Percentiles rank a stretch among this genome's conserved stretches.
Evolutionary conservation across 345 rosid genomes (phyloP).

Genomic region (Linum lewisii): DNA sequence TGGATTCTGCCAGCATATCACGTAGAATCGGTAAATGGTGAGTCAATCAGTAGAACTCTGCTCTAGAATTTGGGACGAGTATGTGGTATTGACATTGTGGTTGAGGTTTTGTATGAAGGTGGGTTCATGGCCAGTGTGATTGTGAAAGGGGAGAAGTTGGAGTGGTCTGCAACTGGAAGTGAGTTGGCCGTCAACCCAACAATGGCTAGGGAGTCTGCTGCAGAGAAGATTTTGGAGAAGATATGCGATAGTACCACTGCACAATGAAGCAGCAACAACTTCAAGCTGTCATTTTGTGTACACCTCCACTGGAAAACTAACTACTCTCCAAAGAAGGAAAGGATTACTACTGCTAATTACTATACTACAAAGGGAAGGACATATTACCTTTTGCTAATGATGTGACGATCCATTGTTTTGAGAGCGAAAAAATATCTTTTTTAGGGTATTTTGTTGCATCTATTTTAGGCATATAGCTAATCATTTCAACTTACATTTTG

Average conservation of each 20-base stretch:
- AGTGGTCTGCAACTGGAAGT: conserved; percentile 22
- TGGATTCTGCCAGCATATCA: conserved; percentile 60
- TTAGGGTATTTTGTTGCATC: too few species aligned
- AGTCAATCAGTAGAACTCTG: conserved; percentile 2
- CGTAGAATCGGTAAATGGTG: conserved; percentile 44
- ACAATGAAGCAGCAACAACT: background rate
- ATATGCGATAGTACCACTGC: background rate
- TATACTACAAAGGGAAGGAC: too few species aligned
- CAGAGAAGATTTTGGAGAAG: conserved; percentile 25
- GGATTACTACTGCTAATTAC: too few species aligned
- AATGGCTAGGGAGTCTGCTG: conserved; percentile 64
- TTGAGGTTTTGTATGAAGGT: conserved; percentile 25
- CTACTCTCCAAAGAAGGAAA: too few species aligned
- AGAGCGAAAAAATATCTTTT: too few species aligned
- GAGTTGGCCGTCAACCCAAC: conserved; percentile 21
- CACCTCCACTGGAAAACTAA: too few species aligned
- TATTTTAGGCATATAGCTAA: too few species aligned
- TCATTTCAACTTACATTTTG: too few species aligned
- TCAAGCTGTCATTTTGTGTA: too few species aligned
- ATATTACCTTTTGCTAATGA: too few species aligned
- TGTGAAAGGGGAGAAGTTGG: conserved; percentile 27
- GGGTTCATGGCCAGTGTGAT: conserved; percentile 44
- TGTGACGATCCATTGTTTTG: too few species aligned
- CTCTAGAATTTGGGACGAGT: too few species aligned
- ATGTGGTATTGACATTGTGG: background rate